Conservation (phyloP, 192 early-diverging fungal genomes). For the Polychytrium aggregatum region DNA sequence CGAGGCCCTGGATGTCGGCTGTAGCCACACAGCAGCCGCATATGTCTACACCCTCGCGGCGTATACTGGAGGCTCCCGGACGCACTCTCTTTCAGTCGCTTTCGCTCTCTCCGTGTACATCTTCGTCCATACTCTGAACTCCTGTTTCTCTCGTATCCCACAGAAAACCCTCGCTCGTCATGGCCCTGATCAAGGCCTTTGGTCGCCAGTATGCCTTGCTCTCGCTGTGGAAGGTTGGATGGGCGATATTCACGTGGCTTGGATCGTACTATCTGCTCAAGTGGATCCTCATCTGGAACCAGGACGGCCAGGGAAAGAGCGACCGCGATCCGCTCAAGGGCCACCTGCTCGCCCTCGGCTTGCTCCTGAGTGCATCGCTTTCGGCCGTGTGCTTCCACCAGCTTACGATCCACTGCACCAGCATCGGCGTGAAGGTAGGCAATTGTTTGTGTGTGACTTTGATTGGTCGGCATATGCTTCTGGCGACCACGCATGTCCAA, state of each 20-base stretch:
- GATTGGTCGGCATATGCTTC: neutral
- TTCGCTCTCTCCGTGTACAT: too few relatives aligned
- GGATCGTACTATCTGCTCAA: constrained; percentile 44
- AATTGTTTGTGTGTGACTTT: neutral
- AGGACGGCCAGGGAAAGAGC: constrained; percentile 12
- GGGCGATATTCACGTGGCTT: constrained; percentile 50
- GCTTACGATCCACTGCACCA: constrained; percentile 23
- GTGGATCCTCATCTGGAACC: constrained; percentile 26
- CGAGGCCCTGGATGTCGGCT: too few relatives aligned
- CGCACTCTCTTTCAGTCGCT: too few relatives aligned
- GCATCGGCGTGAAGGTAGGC: constrained; percentile 31
- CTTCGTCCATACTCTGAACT: constrained; percentile 4
- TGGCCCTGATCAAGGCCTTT: constrained; percentile 46
- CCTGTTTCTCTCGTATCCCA: constrained; percentile 1
- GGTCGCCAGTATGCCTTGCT: constrained; percentile 37
- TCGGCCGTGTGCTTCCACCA: constrained; percentile 33
- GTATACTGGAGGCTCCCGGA: too few relatives aligned
- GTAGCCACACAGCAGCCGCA: too few relatives aligned
- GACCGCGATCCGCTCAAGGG: constrained; percentile 8
- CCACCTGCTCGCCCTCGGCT: constrained; percentile 41
- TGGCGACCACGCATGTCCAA: neutral
- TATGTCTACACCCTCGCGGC: too few relatives aligned
- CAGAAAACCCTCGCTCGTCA: constrained; percentile 37
- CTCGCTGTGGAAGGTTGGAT: constrained; percentile 51
- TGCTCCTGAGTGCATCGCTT: constrained; percentile 37